Evolutionary conservation across 495 filamentous ascomycete genomes (phyloP).

Genomic region (Talaromyces stipitatus): DNA sequence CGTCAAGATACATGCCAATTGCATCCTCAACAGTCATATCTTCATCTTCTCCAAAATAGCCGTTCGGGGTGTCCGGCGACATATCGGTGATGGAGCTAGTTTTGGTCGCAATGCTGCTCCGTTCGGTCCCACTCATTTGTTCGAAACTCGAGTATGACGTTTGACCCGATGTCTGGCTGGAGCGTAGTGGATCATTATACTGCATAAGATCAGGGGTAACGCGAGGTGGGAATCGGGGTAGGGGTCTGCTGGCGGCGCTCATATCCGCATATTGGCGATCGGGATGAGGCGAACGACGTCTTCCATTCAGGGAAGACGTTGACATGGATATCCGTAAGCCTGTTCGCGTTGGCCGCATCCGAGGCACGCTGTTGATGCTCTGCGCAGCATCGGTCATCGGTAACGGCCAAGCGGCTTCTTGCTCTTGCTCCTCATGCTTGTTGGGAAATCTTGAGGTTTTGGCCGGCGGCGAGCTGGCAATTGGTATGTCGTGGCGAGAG

Average conservation of each 20-base stretch:
- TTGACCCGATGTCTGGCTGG: constrained; percentile 63
- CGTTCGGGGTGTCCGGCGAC: constrained; percentile 50
- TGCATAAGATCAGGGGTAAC: constrained; percentile 20
- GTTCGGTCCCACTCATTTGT: constrained; percentile 62
- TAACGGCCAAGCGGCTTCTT: constrained; percentile 1
- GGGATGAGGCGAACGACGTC: constrained; percentile 18
- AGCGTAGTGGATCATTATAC: constrained; percentile 51
- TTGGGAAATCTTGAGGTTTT: not conserved
- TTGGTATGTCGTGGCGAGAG: not conserved
- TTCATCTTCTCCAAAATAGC: constrained; percentile 53
- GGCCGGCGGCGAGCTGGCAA: not conserved
- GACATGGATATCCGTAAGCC: constrained; percentile 38
- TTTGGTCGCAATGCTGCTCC: constrained; percentile 75
- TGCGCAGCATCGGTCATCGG: not conserved
- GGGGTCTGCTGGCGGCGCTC: not conserved
- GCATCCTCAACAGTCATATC: constrained; percentile 85
- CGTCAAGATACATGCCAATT: constrained; percentile 86
- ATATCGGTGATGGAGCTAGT: constrained; percentile 63
- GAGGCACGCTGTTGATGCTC: not conserved
- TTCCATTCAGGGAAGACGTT: constrained; percentile 22
- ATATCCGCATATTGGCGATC: constrained; percentile 14
- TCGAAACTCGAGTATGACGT: constrained; percentile 64
- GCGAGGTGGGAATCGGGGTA: constrained; percentile 27
- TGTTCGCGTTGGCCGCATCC: constrained; percentile 13
- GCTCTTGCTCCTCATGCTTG: not conserved